phyloP scores from a whole-genome alignment of 441 rosid species.

The Populus hybrid region DNA sequence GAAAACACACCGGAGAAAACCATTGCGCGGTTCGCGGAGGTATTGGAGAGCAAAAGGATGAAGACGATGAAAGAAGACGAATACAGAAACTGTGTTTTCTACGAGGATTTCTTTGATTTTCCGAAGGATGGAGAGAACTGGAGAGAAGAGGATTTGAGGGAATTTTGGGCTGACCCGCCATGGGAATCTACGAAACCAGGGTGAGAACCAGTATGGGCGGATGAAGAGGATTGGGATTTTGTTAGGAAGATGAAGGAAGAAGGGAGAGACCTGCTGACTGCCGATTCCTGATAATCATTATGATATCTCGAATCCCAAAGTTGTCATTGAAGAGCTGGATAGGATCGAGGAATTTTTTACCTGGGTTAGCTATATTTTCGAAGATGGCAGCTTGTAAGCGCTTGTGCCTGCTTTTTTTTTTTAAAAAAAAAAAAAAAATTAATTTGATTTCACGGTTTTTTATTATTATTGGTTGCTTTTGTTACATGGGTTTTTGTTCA shows the following conservation, averaged over 20 bases:
- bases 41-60: constrained; percentile 35
- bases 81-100: constrained; percentile 23
- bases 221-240: constrained; percentile 61
- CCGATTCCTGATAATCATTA: constrained; percentile 55
- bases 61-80: constrained; percentile 45
- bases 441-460: too few relatives aligned
- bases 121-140: constrained; percentile 73
- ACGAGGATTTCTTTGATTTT: constrained; percentile 56
- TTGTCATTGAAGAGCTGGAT: constrained; percentile 79
- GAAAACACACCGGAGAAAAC: constrained; percentile 45
- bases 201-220: constrained; percentile 83
- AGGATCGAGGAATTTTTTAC: constrained; percentile 81
- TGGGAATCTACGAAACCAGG: constrained; percentile 55
- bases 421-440: too few relatives aligned
- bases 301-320: constrained; percentile 58
- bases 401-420: too few relatives aligned
- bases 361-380: constrained; percentile 92
- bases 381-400: constrained; percentile 77
- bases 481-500: not conserved
- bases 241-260: constrained; percentile 44
- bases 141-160: constrained; percentile 72
- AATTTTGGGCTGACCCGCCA: constrained; percentile 80
- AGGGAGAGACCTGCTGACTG: constrained; percentile 64
- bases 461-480: not conserved
- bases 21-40: constrained; percentile 37